Conservation (phyloP, 2,329 filamentous ascomycete species). For the Talaromyces sp. region DNA sequence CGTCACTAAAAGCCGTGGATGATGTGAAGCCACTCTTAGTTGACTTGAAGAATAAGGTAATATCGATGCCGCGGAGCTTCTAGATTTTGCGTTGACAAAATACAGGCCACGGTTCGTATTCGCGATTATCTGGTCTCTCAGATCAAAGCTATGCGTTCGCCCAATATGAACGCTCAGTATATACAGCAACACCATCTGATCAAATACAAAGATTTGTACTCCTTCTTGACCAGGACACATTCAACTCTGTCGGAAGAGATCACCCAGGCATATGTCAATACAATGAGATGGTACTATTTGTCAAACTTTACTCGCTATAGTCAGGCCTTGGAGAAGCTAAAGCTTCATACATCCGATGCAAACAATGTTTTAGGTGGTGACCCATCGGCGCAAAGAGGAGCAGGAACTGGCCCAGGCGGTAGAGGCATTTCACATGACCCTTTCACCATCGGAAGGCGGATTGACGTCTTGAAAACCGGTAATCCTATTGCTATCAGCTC, state of each 20-base stretch:
- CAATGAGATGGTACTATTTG: constrained; percentile 97
- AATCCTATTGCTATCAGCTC: constrained; percentile 75
- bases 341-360: constrained; percentile 74
- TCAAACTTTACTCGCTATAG: constrained; percentile 88
- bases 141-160: constrained; percentile 88
- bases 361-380: constrained; percentile 79
- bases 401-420: constrained; percentile 25
- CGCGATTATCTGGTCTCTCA: constrained; percentile 91
- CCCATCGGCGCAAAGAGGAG: constrained; percentile 57
- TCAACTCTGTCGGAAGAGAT: constrained; percentile 83
- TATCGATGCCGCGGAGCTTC: constrained; percentile 5
- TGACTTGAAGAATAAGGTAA: constrained; percentile 74
- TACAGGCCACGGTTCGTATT: constrained; percentile 80
- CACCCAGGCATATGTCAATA: constrained; percentile 89
- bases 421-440: constrained; percentile 61
- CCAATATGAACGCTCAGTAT: constrained; percentile 94
- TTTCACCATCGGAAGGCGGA: constrained; percentile 79
- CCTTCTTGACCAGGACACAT: constrained; percentile 79
- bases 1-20: constrained; percentile 66
- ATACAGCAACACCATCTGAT: constrained; percentile 92
- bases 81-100: constrained; percentile 7
- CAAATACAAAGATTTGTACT: constrained; percentile 79
- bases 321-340: constrained; percentile 75
- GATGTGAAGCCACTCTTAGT: constrained; percentile 82
- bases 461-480: constrained; percentile 71